Percentiles rank a stretch among this genome's conserved stretches.
Evolutionary conservation across 352 stramenopile species (phyloP).

Genomic region (Phytophthora pinifolia): DNA sequence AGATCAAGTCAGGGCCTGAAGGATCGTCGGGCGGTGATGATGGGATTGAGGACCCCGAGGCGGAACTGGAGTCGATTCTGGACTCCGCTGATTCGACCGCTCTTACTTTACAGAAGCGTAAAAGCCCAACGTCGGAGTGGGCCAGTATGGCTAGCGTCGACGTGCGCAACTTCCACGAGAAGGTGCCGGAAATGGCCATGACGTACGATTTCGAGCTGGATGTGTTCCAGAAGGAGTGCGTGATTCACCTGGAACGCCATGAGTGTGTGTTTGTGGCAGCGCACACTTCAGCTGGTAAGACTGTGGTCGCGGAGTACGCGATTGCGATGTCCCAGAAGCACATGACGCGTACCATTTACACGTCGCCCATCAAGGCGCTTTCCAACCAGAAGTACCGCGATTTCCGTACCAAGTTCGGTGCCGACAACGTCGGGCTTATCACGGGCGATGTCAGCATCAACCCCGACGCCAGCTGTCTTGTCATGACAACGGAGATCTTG

Average conservation of each 20-base stretch:
- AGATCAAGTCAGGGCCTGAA: not conserved
- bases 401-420: constrained; percentile 93
- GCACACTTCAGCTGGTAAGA: constrained; percentile 98
- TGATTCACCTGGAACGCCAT: constrained; percentile 93
- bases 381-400: constrained; percentile 99
- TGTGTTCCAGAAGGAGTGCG: constrained; percentile 97
- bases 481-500: constrained; percentile 99
- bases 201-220: constrained; percentile 91
- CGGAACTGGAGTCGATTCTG: constrained; percentile 54
- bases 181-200: constrained; percentile 83
- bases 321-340: constrained; percentile 94
- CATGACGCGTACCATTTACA: constrained; percentile 96
- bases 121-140: constrained; percentile 50
- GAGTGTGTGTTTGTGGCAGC: constrained; percentile 96
- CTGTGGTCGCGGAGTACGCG: constrained; percentile 98
- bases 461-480: constrained; percentile 93
- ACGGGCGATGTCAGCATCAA: constrained; percentile 98
- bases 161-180: constrained; percentile 83
- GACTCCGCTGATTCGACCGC: constrained; percentile 14
- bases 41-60: constrained; percentile 41
- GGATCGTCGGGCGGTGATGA: not conserved
- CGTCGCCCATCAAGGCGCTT: constrained; percentile 98
- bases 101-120: constrained; percentile 22
- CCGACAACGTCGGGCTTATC: constrained; percentile 96
- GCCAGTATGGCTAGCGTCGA: constrained; percentile 69